Base-by-base conservation (phyloP, 2,329 filamentous ascomycete genomes). In the Pseudocercospora eumusae region DNA sequence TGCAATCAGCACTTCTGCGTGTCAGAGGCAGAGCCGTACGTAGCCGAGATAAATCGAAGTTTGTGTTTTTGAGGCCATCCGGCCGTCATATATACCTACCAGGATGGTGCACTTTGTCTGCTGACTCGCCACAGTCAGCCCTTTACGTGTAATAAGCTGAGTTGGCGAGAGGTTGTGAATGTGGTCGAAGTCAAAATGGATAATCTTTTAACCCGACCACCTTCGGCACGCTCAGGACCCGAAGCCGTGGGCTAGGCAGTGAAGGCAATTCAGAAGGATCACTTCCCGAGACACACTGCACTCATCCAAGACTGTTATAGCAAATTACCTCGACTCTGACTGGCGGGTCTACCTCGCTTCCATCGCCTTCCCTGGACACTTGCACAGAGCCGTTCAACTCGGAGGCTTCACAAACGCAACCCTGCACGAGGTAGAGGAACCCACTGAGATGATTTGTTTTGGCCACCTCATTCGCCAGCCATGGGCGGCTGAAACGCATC, bases 11-110 rank as follows among this genome's bases (percentile, higher is more conserved):
- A 40, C 36, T 40, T 40, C 36, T 18, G 36, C 36, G 21, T 47
- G 21, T 47, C 36, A 56, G 31, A 56, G 4, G 31, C 31, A 18
- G 50, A 13, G 49, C 49, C 49, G 49, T 52, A 52, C 23, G 25
- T 52, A 52, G 49, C 49, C 49, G 49, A 52, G 25, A 52, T 9
- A 18, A 52, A 52, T 25, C 10, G 27, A 52, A 52, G n/a, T 20
- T n/a, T 36, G 31, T 27, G 50, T 27, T 20, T n/a, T 13, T 47
- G 21, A 21, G 21, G 44, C 20, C 44, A 23, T 25, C 44, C 44
- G 18, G 44, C 44, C 6, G 36, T 40, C 36, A 40, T 40, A 40
- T 40, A 40, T 40, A 18, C 15, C 36, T 40, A 18, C 36, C 18
- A 47, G 44, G 21, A 25, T 25, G 42, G 9, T 45, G n/a, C 42